Percentiles rank a stretch among this genome's conserved stretches.
Evolutionary conservation across 2,329 filamentous ascomycete species (phyloP).

Genomic region (Fusarium nematophilum): DNA sequence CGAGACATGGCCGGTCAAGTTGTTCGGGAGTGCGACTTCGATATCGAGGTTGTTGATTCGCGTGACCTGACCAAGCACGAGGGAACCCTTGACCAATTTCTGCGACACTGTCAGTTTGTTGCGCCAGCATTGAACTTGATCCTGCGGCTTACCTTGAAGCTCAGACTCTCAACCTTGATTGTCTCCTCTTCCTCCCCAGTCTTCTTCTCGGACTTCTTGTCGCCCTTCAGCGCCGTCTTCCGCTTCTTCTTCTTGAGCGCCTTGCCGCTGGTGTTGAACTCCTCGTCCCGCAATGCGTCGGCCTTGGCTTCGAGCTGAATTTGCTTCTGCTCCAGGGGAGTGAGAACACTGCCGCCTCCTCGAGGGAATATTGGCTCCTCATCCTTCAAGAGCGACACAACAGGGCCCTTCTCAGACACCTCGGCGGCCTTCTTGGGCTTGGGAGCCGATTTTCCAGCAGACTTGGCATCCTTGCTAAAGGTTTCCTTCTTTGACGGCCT

Average conservation of each 20-base stretch:
- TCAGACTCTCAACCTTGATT: slow-evolving; percentile 86
- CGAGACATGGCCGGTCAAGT: slow-evolving; percentile 87
- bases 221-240: slow-evolving; percentile 64
- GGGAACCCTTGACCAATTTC: slow-evolving; percentile 85
- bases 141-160: slow-evolving; percentile 76
- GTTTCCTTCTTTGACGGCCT: slow-evolving; percentile 61
- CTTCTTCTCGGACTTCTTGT: slow-evolving; percentile 62
- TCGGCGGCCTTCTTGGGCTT: slow-evolving; percentile 48
- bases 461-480: slow-evolving; percentile 45
- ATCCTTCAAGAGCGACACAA: slow-evolving; percentile 68
- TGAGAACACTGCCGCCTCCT: slow-evolving; percentile 90
- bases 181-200: slow-evolving; percentile 58
- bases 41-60: slow-evolving; percentile 84
- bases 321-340: slow-evolving; percentile 94
- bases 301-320: slow-evolving; percentile 93
- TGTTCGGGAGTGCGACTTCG: slow-evolving; percentile 88
- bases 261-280: slow-evolving; percentile 64
- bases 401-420: slow-evolving; percentile 47
- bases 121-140: slow-evolving; percentile 6
- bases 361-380: slow-evolving; percentile 93
- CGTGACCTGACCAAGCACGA: slow-evolving; percentile 87
- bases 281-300: slow-evolving; percentile 91
- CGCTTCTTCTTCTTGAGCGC: slow-evolving; percentile 64
- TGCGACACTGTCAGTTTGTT: slow-evolving; percentile 52
- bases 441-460: slow-evolving; percentile 41